Conservation (phyloP, 306 rosid species). For the Lagenaria siceraria region DNA sequence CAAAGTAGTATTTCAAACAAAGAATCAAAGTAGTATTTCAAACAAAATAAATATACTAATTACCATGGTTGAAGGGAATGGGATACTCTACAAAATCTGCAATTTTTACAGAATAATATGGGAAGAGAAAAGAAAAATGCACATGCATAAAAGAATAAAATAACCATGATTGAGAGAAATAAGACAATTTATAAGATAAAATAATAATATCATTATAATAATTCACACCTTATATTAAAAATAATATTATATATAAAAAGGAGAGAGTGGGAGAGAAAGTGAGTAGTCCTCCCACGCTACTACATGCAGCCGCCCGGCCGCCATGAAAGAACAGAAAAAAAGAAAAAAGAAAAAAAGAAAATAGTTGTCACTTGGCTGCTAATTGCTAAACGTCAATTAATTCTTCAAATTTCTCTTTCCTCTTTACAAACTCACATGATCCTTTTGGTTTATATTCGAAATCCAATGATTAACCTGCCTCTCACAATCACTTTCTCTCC, state of each 20-base stretch:
- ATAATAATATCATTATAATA: neutral
- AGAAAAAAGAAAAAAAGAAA: neutral
- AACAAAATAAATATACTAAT: too few relatives aligned
- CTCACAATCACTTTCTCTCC: constrained; percentile 23
- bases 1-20: too few relatives aligned
- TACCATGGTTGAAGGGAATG: neutral
- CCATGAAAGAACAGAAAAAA: neutral
- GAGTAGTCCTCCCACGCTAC: neutral
- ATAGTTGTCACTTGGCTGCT: neutral
- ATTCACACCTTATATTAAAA: neutral
- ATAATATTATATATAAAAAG: too few relatives aligned
- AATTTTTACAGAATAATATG: neutral
- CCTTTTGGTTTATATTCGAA: neutral
- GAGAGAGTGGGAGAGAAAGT: neutral
- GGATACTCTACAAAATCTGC: neutral
- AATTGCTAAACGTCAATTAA: neutral
- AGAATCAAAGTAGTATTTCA: too few relatives aligned
- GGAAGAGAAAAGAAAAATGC: neutral
- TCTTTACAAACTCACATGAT: neutral
- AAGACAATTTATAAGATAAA: neutral
- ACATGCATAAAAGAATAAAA: neutral
- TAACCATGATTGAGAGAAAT: neutral
- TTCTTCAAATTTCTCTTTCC: neutral
- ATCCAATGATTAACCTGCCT: constrained; percentile 39
- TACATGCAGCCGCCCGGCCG: neutral